Conservation (phyloP, 163 green algal genomes). For the Scenedesmus sp. region DNA sequence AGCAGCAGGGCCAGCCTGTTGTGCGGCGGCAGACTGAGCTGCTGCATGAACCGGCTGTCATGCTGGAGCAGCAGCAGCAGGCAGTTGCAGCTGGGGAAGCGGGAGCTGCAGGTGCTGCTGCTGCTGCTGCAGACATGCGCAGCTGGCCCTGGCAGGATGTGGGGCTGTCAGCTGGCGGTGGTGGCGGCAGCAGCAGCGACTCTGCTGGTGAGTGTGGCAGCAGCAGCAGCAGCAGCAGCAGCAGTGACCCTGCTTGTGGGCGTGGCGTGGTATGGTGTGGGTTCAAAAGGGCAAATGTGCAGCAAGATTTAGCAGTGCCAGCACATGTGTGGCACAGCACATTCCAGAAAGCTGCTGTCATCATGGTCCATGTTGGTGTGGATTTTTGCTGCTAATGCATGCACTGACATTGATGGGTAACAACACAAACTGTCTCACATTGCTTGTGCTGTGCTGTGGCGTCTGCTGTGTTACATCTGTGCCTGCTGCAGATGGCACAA, state of each 20-base stretch:
- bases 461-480: background rate
- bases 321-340: background rate
- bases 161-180: background rate
- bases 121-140: background rate
- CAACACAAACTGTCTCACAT: background rate
- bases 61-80: background rate
- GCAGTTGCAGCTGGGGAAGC: background rate
- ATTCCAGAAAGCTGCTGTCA: background rate
- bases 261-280: background rate
- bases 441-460: background rate
- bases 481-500: background rate
- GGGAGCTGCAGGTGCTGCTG: slow-evolving; percentile 1
- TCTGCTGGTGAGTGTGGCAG: background rate
- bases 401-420: background rate
- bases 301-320: background rate
- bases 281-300: background rate
- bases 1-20: background rate
- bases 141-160: slow-evolving; percentile 32
- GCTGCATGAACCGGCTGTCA: background rate
- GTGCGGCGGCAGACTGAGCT: background rate
- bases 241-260: slow-evolving; percentile 4
- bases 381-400: no score
- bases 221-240: background rate
- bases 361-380: no score
- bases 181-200: slow-evolving; percentile 16